Base-by-base conservation (phyloP, 148 eudicot species). In the Silene conica region DNA sequence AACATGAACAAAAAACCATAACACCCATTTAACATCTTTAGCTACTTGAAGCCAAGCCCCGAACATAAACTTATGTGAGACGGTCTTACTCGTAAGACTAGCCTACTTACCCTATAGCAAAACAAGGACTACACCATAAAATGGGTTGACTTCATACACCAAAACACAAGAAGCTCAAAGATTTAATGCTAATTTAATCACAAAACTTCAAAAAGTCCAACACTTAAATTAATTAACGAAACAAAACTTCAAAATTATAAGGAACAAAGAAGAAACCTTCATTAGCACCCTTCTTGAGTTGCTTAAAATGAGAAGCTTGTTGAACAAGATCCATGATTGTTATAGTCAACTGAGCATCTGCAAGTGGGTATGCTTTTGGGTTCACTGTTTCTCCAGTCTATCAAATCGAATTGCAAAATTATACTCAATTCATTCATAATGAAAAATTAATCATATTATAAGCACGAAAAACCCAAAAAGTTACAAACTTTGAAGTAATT, bases 201-300 rank as follows among this genome's bases (percentile, higher is more conserved):
- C 46, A 64, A 28, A 31, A 64, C 67, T 64, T 8, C 15, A 5
- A 15, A 64, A 20, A 50, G 18, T 50, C 16, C 16, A 50, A 50
- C 2, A 13, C 14, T 50, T 50, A 1, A 15, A 18, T 50, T 3
- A 50, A 50, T 50, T 38, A 38, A 38, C 43, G 7, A 8, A 38
- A 38, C 5, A 34, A 38, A 38, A 6, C 0, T 38, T 38, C 8
- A 38, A 38, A 38, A 38, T 5, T 7, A 6, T 38, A 7, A 50
- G 55, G 9, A 9, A 48, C 43, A 0, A 50, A 20, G 14, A 48
- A 48, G 52, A 1, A 22, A 85, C 87, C 87, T 85, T 85, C 96
- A 79, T 90, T 88, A 73, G 96, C 96, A 58, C 96, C 96, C 89
- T 90, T 90, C 68, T 88, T 90, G 26, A 90, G 90, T 34, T 90